phyloP scores from a whole-genome alignment of 2,329 filamentous ascomycete genomes.

The Cordyceps javanica region DNA sequence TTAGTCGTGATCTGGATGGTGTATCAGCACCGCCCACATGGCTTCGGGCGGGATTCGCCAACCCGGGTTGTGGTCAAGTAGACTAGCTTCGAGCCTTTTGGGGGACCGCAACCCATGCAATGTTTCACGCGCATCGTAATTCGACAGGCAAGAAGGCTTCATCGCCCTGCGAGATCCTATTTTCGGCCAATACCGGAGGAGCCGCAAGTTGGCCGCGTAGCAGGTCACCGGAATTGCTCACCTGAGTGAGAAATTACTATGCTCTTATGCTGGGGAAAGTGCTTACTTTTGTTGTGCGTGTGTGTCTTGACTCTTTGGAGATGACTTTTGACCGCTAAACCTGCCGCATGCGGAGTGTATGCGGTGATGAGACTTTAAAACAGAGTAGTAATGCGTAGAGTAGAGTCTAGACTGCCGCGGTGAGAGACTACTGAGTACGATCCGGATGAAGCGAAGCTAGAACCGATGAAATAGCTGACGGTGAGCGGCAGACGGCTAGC shows the following conservation, averaged over 20 bases:
- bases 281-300: no score
- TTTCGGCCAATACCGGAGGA: conserved; percentile 2
- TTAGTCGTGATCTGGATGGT: no score
- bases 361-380: neutral
- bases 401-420: neutral
- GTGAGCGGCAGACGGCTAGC: neutral
- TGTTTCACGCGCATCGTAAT: neutral
- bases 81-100: neutral
- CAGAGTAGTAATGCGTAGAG: neutral
- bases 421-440: no score
- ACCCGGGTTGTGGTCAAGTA: neutral
- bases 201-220: neutral
- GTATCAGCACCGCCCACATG: no score
- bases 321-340: no score
- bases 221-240: neutral
- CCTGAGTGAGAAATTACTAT: neutral
- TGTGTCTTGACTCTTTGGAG: no score
- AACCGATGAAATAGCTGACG: neutral
- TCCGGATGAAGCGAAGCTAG: neutral
- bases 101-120: neutral
- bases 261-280: neutral
- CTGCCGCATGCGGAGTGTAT: neutral
- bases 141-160: neutral
- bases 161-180: neutral
- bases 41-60: neutral